Evolutionary conservation across 306 rosid genomes (phyloP).

Genomic region (Trifolium subterraneum): DNA sequence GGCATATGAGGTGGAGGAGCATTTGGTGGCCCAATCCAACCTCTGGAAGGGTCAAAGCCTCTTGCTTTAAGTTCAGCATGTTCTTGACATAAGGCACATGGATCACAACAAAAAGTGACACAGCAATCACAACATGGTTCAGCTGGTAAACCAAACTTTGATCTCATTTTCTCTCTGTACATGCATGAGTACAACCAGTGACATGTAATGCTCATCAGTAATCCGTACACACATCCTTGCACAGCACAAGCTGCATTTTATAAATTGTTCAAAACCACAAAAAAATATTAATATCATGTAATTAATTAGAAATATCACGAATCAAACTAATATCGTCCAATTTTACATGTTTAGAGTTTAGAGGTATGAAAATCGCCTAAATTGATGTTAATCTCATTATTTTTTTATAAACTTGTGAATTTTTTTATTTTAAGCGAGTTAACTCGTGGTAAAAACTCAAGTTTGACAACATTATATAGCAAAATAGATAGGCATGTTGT

Average conservation of each 20-base stretch:
- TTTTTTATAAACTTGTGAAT: too few relatives aligned
- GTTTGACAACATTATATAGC: too few relatives aligned
- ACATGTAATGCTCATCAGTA: constrained; percentile 41
- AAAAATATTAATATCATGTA: too few relatives aligned
- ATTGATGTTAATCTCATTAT: too few relatives aligned
- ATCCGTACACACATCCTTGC: constrained; percentile 52
- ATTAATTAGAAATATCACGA: too few relatives aligned
- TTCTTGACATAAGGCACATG: constrained; percentile 57
- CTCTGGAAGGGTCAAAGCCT: constrained; percentile 50
- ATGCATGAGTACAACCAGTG: constrained; percentile 50
- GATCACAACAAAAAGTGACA: constrained; percentile 39
- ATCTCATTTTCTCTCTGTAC: constrained; percentile 50
- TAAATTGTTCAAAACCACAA: not conserved
- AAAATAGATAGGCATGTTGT: too few relatives aligned
- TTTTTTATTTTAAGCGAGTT: too few relatives aligned
- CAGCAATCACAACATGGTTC: constrained; percentile 58
- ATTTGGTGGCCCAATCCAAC: constrained; percentile 48
- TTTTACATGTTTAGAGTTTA: too few relatives aligned
- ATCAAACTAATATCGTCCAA: too few relatives aligned
- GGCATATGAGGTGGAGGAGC: constrained; percentile 43
- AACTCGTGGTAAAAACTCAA: too few relatives aligned
- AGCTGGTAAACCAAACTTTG: constrained; percentile 42
- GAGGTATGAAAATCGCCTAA: too few relatives aligned
- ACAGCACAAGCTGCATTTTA: constrained; percentile 41
- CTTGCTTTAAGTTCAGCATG: constrained; percentile 53